A percentile compares a stretch with the other conserved stretches of the same genome.
These are phyloP conservation scores for Lunasporangiospora selenospora DNA, from an alignment of 192 early-diverging fungal species.

Conservation along the genomic window DNA sequence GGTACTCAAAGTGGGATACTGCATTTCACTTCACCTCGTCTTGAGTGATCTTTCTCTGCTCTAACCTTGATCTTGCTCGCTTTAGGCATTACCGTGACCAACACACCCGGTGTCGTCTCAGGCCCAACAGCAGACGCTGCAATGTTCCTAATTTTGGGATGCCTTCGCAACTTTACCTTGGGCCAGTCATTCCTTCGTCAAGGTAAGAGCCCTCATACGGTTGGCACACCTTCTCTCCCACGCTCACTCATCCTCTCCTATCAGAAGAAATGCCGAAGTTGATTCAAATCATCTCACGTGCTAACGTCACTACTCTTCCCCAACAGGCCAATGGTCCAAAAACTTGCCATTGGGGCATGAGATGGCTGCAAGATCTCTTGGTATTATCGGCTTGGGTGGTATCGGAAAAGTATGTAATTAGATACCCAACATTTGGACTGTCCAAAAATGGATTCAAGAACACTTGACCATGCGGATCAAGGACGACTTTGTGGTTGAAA, in stretches of 20 bases:
- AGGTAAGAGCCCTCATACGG: conserved; percentile 19
- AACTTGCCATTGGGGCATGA: conserved; percentile 46
- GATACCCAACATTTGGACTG: no score
- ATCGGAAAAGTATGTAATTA: conserved; percentile 54
- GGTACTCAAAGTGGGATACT: conserved; percentile 5
- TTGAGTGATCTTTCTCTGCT: neutral
- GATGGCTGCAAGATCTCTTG: conserved; percentile 47
- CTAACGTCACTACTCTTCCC: neutral
- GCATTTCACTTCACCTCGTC: neutral
- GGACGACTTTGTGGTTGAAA: no score
- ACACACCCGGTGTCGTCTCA: conserved; percentile 50
- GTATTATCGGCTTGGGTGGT: conserved; percentile 59
- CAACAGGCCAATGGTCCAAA: conserved; percentile 42
- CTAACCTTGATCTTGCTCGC: neutral
- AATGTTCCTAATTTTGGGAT: conserved; percentile 54
- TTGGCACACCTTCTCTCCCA: no score
- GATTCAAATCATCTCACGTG: no score
- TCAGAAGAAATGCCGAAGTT: no score
- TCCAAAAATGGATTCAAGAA: no score
- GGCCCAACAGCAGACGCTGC: conserved; percentile 54
- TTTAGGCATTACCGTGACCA: conserved; percentile 49
- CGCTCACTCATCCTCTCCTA: neutral
- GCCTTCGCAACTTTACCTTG: conserved; percentile 50
- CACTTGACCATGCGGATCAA: no score
- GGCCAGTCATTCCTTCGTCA: conserved; percentile 42